A percentile compares a stretch with the other conserved stretches of the same genome.
phyloP scores from a whole-genome alignment of 805 yeast species.

The Wickerhamomyces bisporus region DNA sequence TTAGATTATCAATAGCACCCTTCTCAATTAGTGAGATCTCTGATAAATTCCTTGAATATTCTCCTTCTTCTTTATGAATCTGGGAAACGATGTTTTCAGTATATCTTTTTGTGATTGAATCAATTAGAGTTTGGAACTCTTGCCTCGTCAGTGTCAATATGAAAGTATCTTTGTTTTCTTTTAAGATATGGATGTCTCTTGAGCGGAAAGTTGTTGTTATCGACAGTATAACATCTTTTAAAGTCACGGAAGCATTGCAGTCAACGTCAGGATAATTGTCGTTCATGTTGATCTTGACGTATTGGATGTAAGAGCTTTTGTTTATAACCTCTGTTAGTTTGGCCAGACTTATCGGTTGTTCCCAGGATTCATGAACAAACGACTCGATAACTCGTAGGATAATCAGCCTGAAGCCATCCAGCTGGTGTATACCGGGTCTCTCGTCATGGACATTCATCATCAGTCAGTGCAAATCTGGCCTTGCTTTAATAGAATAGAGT shows the following conservation, averaged over 20 bases:
- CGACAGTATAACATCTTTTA: constrained; percentile 21
- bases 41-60: constrained; percentile 6
- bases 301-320: constrained; percentile 12
- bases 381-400: constrained; percentile 23
- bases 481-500: too few relatives aligned
- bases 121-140: constrained; percentile 15
- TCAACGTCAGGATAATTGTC: constrained; percentile 4
- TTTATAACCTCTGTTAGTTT: constrained; percentile 20
- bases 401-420: constrained; percentile 17
- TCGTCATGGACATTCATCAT: background rate
- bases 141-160: constrained; percentile 15
- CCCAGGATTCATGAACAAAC: constrained; percentile 19
- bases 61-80: constrained; percentile 13
- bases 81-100: constrained; percentile 3
- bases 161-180: constrained; percentile 21
- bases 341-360: constrained; percentile 18
- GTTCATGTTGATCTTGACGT: constrained; percentile 8
- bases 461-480: too few relatives aligned
- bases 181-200: constrained; percentile 18
- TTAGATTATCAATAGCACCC: constrained; percentile 16
- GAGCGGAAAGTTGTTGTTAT: constrained; percentile 21
- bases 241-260: constrained; percentile 7
- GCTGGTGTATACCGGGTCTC: constrained; percentile 2
- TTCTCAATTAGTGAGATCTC: constrained; percentile 16
- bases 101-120: constrained; percentile 7